phyloP scores from a whole-genome alignment of 352 stramenopile species.

The Aphanomyces euteiches region DNA sequence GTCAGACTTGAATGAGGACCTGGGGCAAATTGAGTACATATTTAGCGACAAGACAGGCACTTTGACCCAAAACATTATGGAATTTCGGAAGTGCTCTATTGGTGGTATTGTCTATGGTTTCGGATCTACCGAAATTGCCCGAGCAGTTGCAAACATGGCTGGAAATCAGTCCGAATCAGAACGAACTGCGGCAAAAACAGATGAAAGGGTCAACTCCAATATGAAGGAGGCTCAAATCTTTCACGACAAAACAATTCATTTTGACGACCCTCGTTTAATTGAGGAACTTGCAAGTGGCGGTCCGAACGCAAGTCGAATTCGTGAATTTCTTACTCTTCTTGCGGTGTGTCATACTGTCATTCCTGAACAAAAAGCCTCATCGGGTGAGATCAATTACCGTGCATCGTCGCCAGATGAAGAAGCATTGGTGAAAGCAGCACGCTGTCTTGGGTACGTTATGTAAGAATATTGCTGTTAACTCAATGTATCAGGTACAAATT shows the following conservation, averaged over 20 bases:
- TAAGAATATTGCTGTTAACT: constrained; percentile 50
- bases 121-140: constrained; percentile 71
- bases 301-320: constrained; percentile 44
- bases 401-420: constrained; percentile 67
- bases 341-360: constrained; percentile 96
- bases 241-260: constrained; percentile 66
- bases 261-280: constrained; percentile 66
- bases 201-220: background rate
- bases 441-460: constrained; percentile 62
- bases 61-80: constrained; percentile 92
- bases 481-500: constrained; percentile 58
- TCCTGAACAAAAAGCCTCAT: constrained; percentile 80
- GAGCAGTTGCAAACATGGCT: constrained; percentile 49
- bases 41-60: constrained; percentile 95
- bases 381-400: constrained; percentile 48
- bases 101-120: constrained; percentile 53
- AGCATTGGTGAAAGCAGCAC: constrained; percentile 57
- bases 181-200: constrained; percentile 29
- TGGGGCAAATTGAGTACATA: constrained; percentile 89
- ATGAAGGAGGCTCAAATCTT: constrained; percentile 48
- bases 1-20: constrained; percentile 90
- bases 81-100: constrained; percentile 64
- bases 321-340: constrained; percentile 66
- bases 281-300: constrained; percentile 55
- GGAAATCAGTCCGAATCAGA: too few relatives aligned